Base-by-base conservation (phyloP, 169 alveolate species). In the Pseudocohnilembus persalinus region DNA sequence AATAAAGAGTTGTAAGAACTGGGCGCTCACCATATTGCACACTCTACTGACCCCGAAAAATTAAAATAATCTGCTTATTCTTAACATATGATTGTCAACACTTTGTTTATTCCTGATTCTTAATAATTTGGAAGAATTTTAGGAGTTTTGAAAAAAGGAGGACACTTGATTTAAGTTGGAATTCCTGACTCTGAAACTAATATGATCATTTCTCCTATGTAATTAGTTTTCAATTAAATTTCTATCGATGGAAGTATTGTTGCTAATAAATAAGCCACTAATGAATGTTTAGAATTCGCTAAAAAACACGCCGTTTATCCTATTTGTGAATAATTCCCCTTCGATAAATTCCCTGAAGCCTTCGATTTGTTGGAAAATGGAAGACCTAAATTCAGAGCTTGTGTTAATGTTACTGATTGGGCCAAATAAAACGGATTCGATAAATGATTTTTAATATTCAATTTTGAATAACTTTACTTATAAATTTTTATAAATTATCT, bases 21-120 rank as follows among this genome's bases (percentile, higher is more conserved):
- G 31, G 96, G 96, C 0, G 96, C 94, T 15, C 85, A 85, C 75
- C 83, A 89, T 33, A 84, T 89, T 30, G 72, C 88, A 1, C 35
- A 81, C 15, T 76, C 88, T 0, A 85, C 89, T 31, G 89, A 88
- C 31, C 28, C 63, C 0, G 89, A 88, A n/a, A 79, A 84, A 72
- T 74, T 89, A 73, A 82, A 89, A 82, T 32, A 76, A 0, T 84
- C 30, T 1, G n/a, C 25, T 29, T 82, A 84, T 0, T 78, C 79
- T 77, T 92, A 82, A 76, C 93, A 89, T 80, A 80, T 88, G n/a
- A 81, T 92, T 27, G 33, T 82, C 73, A 82, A 82, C 30, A 82
- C 87, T 0, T 68, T 92, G 0, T 80, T 88, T 73, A 90, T 92
- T 30, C 81, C 85, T 31, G 63, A 35, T 68, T 83, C 73, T 64